Percentiles rank a stretch among this genome's conserved stretches.
Conservation (phyloP, 2,329 filamentous ascomycete species). For the Xylaria sp. region DNA sequence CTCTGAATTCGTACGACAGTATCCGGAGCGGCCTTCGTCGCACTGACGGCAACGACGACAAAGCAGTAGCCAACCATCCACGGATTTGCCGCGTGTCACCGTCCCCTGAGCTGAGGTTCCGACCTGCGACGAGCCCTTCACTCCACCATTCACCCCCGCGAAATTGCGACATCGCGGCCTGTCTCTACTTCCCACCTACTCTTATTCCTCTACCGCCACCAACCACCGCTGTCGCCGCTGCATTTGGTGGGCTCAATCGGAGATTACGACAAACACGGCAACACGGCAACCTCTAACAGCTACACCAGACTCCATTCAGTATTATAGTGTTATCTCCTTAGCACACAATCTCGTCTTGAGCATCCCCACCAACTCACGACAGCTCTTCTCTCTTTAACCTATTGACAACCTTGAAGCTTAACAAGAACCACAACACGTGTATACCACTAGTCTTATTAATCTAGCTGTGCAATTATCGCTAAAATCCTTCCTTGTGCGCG, state of each 20-base stretch:
- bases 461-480: background rate
- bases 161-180: background rate
- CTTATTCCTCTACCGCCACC: background rate
- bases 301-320: constrained; percentile 4
- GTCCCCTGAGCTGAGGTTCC: constrained; percentile 20
- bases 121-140: constrained; percentile 4
- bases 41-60: background rate
- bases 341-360: constrained; percentile 16
- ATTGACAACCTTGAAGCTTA: background rate
- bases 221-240: background rate
- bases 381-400: constrained; percentile 4
- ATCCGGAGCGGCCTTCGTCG: background rate
- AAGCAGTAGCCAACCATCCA: constrained; percentile 11
- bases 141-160: constrained; percentile 1
- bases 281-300: constrained; percentile 1
- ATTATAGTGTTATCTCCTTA: background rate
- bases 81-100: constrained; percentile 25
- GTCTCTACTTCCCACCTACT: background rate
- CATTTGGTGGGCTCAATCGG: constrained; percentile 15
- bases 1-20: background rate
- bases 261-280: constrained; percentile 15
- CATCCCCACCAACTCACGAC: constrained; percentile 19
- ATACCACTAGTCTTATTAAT: background rate
- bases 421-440: background rate
- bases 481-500: background rate